These are phyloP conservation scores for Orbilia javanica DNA, from an alignment of 2,329 filamentous ascomycete genomes.

Conservation along the genomic window DNA sequence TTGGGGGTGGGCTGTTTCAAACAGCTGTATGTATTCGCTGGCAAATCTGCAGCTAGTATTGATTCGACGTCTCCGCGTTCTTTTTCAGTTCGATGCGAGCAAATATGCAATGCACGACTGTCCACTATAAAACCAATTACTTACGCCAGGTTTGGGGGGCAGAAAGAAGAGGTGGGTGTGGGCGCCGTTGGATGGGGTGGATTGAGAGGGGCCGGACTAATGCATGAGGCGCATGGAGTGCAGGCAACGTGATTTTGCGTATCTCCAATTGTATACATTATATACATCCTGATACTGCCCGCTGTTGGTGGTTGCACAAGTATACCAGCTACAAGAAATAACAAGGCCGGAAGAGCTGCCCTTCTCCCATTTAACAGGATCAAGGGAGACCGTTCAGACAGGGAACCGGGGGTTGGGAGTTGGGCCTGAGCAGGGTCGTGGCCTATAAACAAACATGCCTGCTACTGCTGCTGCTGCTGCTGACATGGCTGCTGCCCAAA, in stretches of 20 bases:
- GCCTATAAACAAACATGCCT: neutral
- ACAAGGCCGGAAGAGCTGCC: constrained; percentile 6
- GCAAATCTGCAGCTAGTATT: constrained; percentile 57
- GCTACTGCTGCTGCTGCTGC: no score
- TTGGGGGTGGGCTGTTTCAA: constrained; percentile 49
- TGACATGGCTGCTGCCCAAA: no score
- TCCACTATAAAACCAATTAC: neutral
- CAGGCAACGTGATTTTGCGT: constrained; percentile 54
- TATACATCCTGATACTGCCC: neutral
- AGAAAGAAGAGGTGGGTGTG: neutral
- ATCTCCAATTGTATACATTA: neutral
- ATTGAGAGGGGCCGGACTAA: constrained; percentile 1
- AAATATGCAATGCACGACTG: constrained; percentile 24
- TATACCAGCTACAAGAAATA: neutral
- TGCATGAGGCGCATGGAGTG: constrained; percentile 57
- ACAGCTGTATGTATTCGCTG: constrained; percentile 58
- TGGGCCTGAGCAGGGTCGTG: neutral
- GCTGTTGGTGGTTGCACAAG: neutral
- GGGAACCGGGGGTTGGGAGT: neutral
- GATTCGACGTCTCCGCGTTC: constrained; percentile 50
- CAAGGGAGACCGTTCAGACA: neutral
- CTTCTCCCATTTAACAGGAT: neutral
- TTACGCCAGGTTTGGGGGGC: neutral
- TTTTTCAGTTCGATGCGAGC: constrained; percentile 53
- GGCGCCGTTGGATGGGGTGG: constrained; percentile 33